Conservation (phyloP, 1,284 basidiomycete genomes). For the Volvariella surrecta region DNA sequence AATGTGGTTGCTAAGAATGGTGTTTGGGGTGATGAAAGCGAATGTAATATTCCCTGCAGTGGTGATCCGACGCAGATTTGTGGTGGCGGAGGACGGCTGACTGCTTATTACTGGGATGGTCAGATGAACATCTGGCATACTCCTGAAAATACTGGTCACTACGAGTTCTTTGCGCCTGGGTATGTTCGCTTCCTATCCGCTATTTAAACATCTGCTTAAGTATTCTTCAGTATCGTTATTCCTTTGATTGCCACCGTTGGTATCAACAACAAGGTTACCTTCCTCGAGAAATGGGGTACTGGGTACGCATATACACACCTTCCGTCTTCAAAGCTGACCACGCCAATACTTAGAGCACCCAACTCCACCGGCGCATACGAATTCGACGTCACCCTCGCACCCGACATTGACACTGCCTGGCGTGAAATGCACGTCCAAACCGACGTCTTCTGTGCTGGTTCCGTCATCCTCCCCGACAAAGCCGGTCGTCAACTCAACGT, state of each 20-base stretch:
- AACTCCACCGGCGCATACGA: slow-evolving; percentile 76
- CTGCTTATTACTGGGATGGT: slow-evolving; percentile 56
- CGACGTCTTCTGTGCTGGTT: slow-evolving; percentile 72
- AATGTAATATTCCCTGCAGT: slow-evolving; percentile 54
- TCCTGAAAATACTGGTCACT: slow-evolving; percentile 53
- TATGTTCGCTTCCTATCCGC: not conserved
- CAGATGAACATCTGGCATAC: slow-evolving; percentile 52
- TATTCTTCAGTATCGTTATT: slow-evolving; percentile 34
- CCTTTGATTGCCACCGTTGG: slow-evolving; percentile 68
- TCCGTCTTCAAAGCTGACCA: not conserved
- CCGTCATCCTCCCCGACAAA: slow-evolving; percentile 64
- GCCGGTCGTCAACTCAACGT: slow-evolving; percentile 60
- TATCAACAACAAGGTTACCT: slow-evolving; percentile 69
- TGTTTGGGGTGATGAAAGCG: slow-evolving; percentile 33
- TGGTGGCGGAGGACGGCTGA: slow-evolving; percentile 40
- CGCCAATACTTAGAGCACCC: slow-evolving; percentile 27
- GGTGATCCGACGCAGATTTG: slow-evolving; percentile 62
- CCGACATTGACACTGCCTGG: slow-evolving; percentile 52
- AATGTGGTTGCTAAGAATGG: slow-evolving; percentile 40
- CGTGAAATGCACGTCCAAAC: slow-evolving; percentile 65
- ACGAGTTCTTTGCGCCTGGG: slow-evolving; percentile 42
- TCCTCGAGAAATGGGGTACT: slow-evolving; percentile 58
- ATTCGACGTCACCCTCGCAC: slow-evolving; percentile 49
- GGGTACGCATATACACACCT: slow-evolving; percentile 17
- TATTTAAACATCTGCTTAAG: slow-evolving; percentile 4